Evolutionary conservation across 257 asterid genomes (phyloP).

Genomic region (Rehmannia glutinosa): DNA sequence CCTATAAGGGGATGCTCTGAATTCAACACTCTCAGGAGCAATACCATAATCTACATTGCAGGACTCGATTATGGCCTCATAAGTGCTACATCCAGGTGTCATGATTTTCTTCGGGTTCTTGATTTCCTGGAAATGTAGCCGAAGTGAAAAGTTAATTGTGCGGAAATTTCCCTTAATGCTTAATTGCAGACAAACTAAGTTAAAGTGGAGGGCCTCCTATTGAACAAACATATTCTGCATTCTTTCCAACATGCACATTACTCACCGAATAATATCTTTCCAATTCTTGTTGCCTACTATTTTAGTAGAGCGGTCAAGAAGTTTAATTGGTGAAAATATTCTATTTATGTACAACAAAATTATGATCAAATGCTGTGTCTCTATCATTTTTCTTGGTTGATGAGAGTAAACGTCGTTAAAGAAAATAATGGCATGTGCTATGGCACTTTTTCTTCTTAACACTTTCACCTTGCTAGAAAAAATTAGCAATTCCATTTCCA

Average conservation of each 20-base stretch:
- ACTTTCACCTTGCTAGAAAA: not conserved
- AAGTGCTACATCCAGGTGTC: conserved; percentile 56
- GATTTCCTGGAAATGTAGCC: conserved; percentile 18
- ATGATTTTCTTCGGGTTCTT: conserved; percentile 26
- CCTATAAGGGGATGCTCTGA: conserved; percentile 40
- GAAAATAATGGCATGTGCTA: not conserved
- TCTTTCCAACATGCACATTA: not conserved
- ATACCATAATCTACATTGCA: conserved; percentile 36
- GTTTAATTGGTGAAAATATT: not conserved
- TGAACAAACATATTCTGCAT: not conserved
- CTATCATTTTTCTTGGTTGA: not conserved
- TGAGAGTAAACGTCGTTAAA: not conserved
- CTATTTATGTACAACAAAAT: too few relatives aligned
- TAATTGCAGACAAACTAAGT: too few relatives aligned
- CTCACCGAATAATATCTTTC: too few relatives aligned
- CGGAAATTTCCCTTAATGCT: too few relatives aligned
- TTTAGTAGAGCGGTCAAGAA: not conserved
- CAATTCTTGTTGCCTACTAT: too few relatives aligned
- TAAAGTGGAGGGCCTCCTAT: not conserved
- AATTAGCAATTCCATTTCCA: not conserved
- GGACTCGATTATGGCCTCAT: conserved; percentile 36
- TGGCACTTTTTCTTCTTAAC: too few relatives aligned
- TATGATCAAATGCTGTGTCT: not conserved
- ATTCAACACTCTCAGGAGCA: conserved; percentile 46
- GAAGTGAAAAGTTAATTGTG: conserved; percentile 8